phyloP scores from a whole-genome alignment of 2,329 filamentous ascomycete genomes.

The Microcyclospora tardicrescens region DNA sequence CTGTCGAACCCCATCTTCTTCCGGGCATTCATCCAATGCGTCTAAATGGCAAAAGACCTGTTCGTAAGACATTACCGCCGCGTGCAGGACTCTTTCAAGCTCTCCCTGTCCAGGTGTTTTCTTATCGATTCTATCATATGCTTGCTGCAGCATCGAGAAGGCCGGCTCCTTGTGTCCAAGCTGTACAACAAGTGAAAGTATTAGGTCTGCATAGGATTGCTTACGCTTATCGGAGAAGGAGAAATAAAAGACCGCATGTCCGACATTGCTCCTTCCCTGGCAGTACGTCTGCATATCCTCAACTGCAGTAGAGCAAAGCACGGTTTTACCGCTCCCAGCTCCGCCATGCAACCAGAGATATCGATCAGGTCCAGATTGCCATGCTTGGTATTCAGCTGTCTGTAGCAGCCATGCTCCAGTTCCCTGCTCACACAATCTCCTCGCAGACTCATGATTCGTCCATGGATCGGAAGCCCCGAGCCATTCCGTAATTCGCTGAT shows the following conservation, averaged over 20 bases:
- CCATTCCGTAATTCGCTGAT: constrained; percentile 8
- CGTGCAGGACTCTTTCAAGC: constrained; percentile 9
- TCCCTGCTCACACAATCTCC: constrained; percentile 7
- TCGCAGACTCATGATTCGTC: constrained; percentile 9
- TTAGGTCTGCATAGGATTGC: constrained; percentile 8
- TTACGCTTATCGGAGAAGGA: constrained; percentile 14
- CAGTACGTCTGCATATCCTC: constrained; percentile 9
- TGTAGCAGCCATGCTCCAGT: constrained; percentile 14
- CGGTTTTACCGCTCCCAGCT: constrained; percentile 13
- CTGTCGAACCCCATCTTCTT: constrained; percentile 7
- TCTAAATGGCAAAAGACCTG: constrained; percentile 22
- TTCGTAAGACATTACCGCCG: constrained; percentile 6
- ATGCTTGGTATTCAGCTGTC: constrained; percentile 6
- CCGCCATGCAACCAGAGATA: constrained; percentile 13
- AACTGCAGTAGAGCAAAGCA: constrained; percentile 12
- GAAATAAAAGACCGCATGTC: constrained; percentile 13
- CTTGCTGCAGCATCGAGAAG: constrained; percentile 8
- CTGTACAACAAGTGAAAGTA: constrained; percentile 10
- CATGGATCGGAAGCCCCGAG: constrained; percentile 9
- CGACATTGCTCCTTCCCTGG: not conserved
- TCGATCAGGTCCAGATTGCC: constrained; percentile 3
- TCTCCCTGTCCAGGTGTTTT: constrained; percentile 7
- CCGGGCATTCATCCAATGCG: constrained; percentile 23
- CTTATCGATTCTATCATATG: constrained; percentile 6
- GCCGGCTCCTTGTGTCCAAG: constrained; percentile 10